Conservation (phyloP, 139 green algal species). For the Yamagishiella unicocca region DNA sequence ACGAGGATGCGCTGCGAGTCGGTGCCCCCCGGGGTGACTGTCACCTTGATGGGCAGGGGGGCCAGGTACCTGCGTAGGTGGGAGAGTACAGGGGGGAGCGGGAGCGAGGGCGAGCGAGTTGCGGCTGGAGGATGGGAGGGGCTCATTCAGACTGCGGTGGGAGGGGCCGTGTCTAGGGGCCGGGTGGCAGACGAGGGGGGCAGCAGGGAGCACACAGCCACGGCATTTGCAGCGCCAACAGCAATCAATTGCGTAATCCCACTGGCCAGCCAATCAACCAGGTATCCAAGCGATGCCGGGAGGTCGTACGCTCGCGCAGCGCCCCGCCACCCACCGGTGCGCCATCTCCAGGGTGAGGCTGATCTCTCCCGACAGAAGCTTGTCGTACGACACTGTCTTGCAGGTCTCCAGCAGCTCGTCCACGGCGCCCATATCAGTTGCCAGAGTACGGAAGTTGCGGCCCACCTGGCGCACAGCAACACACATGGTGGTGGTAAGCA, state of each 20-base stretch:
- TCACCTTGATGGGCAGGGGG: neutral
- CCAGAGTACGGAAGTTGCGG: neutral
- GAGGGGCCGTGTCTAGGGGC: no score
- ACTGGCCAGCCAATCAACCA: no score
- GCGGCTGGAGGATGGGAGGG: no score
- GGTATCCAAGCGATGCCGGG: no score
- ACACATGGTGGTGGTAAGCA: no score
- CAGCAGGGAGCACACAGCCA: no score
- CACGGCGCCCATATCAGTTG: neutral
- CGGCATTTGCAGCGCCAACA: no score
- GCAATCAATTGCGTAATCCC: no score
- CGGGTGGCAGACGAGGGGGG: no score
- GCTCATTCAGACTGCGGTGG: no score
- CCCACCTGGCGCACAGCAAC: neutral
- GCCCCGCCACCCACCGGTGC: constrained; percentile 16
- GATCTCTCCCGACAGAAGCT: neutral
- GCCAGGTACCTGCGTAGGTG: constrained; percentile 1
- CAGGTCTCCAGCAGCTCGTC: neutral
- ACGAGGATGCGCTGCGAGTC: constrained; percentile 30
- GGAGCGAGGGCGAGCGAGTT: no score
- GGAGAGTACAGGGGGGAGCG: neutral
- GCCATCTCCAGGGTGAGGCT: neutral
- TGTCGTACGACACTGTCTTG: neutral
- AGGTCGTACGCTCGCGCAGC: no score
- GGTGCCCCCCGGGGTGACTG: neutral